phyloP scores from a whole-genome alignment of 805 yeast genomes.

The Zygosaccharomyces kombuchaensis region DNA sequence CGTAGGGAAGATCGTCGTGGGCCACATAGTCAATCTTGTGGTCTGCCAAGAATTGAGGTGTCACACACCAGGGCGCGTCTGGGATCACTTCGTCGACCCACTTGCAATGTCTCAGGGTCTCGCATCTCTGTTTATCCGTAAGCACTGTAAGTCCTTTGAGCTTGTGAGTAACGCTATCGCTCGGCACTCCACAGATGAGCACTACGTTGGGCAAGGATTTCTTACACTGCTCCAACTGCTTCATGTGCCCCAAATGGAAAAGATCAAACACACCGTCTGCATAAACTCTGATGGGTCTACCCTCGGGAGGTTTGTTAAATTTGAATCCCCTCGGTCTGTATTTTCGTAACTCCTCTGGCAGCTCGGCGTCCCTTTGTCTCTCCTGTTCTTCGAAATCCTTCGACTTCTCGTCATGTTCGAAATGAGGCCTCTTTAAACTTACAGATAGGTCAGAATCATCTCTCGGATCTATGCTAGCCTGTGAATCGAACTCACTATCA shows the following conservation, averaged over 20 bases:
- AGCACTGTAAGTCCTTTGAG: conserved; percentile 91
- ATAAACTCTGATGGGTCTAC: conserved; percentile 85
- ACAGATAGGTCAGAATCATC: conserved; percentile 4
- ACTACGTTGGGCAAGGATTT: conserved; percentile 81
- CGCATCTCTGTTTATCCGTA: conserved; percentile 81
- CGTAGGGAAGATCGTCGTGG: conserved; percentile 95
- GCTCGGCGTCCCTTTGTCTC: conserved; percentile 52
- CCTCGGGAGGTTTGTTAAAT: conserved; percentile 78
- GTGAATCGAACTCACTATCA: conserved; percentile 5
- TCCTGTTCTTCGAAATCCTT: conserved; percentile 44
- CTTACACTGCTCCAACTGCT: conserved; percentile 94
- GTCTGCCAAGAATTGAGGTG: conserved; percentile 68
- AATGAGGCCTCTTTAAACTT: conserved; percentile 18
- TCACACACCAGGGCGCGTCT: conserved; percentile 93
- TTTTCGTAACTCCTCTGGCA: conserved; percentile 68
- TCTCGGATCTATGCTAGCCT: conserved; percentile 7
- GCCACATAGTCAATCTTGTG: conserved; percentile 95
- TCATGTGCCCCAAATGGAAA: conserved; percentile 96
- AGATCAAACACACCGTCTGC: conserved; percentile 98
- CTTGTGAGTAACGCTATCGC: conserved; percentile 85
- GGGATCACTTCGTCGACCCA: conserved; percentile 98
- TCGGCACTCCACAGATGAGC: conserved; percentile 87
- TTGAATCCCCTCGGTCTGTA: conserved; percentile 75
- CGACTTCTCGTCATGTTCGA: conserved; percentile 17
- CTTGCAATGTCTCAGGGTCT: conserved; percentile 84